Percentiles rank a stretch among this genome's conserved stretches.
Evolutionary conservation across 208 protist species (phyloP).

Genomic region (Leptomonas pyrrhocoris): DNA sequence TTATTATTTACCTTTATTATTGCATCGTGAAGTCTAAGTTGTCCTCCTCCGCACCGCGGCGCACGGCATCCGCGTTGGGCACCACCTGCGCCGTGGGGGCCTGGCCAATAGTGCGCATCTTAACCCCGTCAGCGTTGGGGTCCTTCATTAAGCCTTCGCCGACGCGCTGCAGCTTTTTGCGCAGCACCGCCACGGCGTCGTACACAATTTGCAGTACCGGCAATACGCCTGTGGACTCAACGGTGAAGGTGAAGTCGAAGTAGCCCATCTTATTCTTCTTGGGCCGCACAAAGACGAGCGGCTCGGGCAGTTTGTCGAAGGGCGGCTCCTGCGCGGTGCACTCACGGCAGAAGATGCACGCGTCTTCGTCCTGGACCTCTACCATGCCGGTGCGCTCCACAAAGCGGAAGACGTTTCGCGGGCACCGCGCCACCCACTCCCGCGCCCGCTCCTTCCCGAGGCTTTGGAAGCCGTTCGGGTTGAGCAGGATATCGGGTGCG

Average conservation of each 20-base stretch:
- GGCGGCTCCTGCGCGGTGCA: constrained; percentile 82
- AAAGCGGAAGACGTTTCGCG: constrained; percentile 86
- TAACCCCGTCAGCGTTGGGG: constrained; percentile 60
- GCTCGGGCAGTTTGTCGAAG: constrained; percentile 78
- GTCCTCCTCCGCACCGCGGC: constrained; percentile 72
- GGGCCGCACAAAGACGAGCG: constrained; percentile 87
- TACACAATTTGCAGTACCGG: constrained; percentile 87
- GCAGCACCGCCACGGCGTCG: constrained; percentile 83
- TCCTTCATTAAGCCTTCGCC: constrained; percentile 72
- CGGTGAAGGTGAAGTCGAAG: constrained; percentile 90
- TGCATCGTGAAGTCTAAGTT: constrained; percentile 90
- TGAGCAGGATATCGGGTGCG: constrained; percentile 92
- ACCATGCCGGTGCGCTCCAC: constrained; percentile 69
- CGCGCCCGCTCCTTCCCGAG: constrained; percentile 69
- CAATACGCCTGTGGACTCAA: constrained; percentile 91
- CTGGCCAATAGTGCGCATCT: constrained; percentile 77
- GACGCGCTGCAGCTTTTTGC: constrained; percentile 76
- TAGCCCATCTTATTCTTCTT: constrained; percentile 72
- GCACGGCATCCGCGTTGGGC: constrained; percentile 79
- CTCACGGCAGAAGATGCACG: constrained; percentile 95
- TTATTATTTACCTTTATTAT: constrained; percentile 26
- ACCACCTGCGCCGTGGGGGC: constrained; percentile 86
- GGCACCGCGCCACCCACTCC: constrained; percentile 90
- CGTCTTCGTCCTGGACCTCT: constrained; percentile 61
- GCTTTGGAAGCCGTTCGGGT: constrained; percentile 80